A percentile compares a stretch with the other conserved stretches of the same genome.
Conservation (phyloP, 2,329 filamentous ascomycete species). For the Colletotrichum magnum region DNA sequence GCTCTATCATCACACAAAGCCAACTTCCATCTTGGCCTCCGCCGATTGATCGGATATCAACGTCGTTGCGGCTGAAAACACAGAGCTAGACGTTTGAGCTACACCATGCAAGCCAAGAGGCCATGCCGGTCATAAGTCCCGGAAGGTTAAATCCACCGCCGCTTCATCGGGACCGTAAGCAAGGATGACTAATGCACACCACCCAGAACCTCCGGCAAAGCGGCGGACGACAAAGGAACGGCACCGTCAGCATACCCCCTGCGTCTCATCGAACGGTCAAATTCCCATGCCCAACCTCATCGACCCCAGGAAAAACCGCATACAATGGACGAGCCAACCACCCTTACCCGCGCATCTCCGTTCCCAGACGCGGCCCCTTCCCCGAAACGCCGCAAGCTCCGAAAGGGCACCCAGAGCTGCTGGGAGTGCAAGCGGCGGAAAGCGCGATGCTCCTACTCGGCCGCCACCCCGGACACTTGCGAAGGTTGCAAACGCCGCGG, state of each 20-base stretch:
- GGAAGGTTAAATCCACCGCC: conserved; percentile 15
- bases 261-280: background rate
- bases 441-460: conserved; percentile 22
- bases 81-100: too few relatives aligned
- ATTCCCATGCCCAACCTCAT: background rate
- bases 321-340: conserved; percentile 1
- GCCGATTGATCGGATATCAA: background rate
- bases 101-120: background rate
- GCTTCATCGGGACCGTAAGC: conserved; percentile 6
- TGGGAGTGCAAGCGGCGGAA: conserved; percentile 40
- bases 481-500: conserved; percentile 59
- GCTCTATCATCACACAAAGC: background rate
- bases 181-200: conserved; percentile 27
- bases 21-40: background rate
- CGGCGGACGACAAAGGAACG: conserved; percentile 22
- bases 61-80: background rate
- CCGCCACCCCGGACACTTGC: conserved; percentile 1
- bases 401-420: conserved; percentile 38
- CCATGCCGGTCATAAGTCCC: background rate
- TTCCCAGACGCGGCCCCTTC: background rate
- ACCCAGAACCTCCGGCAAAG: conserved; percentile 20
- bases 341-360: background rate
- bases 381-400: conserved; percentile 32
- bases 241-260: background rate
- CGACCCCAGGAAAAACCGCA: background rate